A percentile compares a stretch with the other conserved stretches of the same genome.
phyloP scores from a whole-genome alignment of 2,329 filamentous ascomycete genomes.

The Exophiala sideris region DNA sequence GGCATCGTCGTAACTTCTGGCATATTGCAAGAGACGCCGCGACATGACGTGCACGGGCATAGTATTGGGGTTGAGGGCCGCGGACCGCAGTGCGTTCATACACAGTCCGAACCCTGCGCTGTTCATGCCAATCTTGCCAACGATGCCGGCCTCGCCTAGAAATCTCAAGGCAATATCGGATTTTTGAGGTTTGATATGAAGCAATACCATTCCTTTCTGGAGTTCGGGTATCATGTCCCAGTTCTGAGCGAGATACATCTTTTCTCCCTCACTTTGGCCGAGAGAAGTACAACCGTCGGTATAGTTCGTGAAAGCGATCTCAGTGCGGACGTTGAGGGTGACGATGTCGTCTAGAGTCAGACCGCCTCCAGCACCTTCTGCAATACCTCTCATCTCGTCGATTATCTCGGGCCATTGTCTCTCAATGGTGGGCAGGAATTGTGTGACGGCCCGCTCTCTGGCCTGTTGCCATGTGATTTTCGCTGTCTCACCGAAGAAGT shows the following conservation, averaged over 20 bases:
- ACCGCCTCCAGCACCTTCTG: slow-evolving; percentile 4
- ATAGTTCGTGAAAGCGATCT: slow-evolving; percentile 11
- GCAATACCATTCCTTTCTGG: slow-evolving; percentile 9
- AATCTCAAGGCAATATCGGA: slow-evolving; percentile 21
- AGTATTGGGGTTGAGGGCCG: background rate
- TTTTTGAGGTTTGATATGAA: slow-evolving; percentile 1
- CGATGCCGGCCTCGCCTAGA: slow-evolving; percentile 30
- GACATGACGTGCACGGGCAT: slow-evolving; percentile 12
- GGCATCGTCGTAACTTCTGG: slow-evolving; percentile 1
- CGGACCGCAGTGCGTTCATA: slow-evolving; percentile 6
- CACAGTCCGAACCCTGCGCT: slow-evolving; percentile 7
- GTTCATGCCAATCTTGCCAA: slow-evolving; percentile 23
- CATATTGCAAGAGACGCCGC: slow-evolving; percentile 12
- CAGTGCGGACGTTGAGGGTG: slow-evolving; percentile 9
- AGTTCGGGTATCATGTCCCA: slow-evolving; percentile 32
- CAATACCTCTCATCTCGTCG: slow-evolving; percentile 11
- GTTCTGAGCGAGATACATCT: slow-evolving; percentile 29
- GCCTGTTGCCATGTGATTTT: slow-evolving; percentile 34
- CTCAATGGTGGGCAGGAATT: slow-evolving; percentile 4
- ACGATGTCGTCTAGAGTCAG: slow-evolving; percentile 6
- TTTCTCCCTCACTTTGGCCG: slow-evolving; percentile 1
- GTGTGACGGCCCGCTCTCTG: slow-evolving; percentile 13
- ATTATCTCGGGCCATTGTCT: slow-evolving; percentile 6
- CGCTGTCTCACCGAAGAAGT: slow-evolving; percentile 35
- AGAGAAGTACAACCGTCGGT: slow-evolving; percentile 9